phyloP scores from a whole-genome alignment of 805 yeast species.

The Barnettozyma sucrosica region DNA sequence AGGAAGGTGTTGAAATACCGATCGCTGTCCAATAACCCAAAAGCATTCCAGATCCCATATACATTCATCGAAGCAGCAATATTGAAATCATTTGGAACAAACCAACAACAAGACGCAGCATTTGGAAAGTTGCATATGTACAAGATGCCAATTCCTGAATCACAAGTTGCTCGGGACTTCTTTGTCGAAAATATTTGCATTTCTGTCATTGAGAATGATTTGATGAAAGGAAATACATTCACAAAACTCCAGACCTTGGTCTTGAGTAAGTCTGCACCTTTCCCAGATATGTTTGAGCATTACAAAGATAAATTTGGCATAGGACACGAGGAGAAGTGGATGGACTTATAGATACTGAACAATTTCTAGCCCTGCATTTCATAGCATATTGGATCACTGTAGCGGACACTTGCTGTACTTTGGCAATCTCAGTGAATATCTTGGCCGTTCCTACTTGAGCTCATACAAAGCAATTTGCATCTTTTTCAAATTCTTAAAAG shows the following conservation, averaged over 20 bases:
- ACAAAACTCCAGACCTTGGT: slow-evolving; percentile 36
- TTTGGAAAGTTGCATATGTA: slow-evolving; percentile 20
- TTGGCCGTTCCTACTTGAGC: too few relatives aligned
- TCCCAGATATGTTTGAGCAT: slow-evolving; percentile 28
- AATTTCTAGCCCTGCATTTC: too few relatives aligned
- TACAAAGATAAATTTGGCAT: slow-evolving; percentile 17
- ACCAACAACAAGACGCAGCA: slow-evolving; percentile 16
- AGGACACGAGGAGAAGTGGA: slow-evolving; percentile 14
- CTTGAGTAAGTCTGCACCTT: slow-evolving; percentile 38
- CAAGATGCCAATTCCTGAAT: slow-evolving; percentile 17
- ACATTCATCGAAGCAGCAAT: slow-evolving; percentile 24
- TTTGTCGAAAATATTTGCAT: slow-evolving; percentile 46
- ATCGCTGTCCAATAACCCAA: slow-evolving; percentile 4
- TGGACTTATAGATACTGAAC: slow-evolving; percentile 9
- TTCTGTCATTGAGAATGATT: slow-evolving; percentile 46
- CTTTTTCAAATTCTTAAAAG: too few relatives aligned
- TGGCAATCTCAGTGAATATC: too few relatives aligned
- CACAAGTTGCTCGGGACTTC: slow-evolving; percentile 26
- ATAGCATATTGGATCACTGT: too few relatives aligned
- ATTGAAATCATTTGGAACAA: slow-evolving; percentile 13
- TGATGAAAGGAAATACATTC: slow-evolving; percentile 47
- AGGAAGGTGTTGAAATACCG: slow-evolving; percentile 17
- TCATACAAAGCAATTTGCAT: too few relatives aligned
- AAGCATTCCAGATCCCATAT: slow-evolving; percentile 5
- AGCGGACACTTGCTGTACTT: too few relatives aligned